Percentiles rank a stretch among this genome's conserved stretches.
phyloP scores from a whole-genome alignment of 176 grass and related monocot genomes.

The Guadua angustifolia region DNA sequence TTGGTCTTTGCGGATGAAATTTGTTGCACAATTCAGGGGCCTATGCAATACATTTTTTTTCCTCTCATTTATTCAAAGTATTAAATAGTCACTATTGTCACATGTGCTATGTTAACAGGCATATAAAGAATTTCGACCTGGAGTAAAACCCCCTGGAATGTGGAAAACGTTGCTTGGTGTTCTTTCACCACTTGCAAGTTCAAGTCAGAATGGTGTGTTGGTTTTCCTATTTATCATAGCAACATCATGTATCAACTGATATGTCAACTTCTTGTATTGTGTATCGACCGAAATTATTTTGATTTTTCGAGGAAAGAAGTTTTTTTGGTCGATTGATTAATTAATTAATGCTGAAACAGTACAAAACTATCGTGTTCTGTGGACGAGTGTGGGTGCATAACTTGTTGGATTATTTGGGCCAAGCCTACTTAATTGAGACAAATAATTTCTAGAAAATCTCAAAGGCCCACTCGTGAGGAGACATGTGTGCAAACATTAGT shows the following conservation, averaged over 20 bases:
- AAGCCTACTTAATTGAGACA: too few species aligned
- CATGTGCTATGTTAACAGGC: slow-evolving; percentile 57
- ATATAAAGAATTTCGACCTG: slow-evolving; percentile 83
- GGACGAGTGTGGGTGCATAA: slow-evolving; percentile 91
- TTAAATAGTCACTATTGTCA: not conserved
- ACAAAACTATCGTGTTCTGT: slow-evolving; percentile 79
- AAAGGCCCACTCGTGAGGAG: too few species aligned
- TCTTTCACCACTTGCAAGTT: slow-evolving; percentile 67
- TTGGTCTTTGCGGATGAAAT: not conserved
- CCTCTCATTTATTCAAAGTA: slow-evolving; percentile 1
- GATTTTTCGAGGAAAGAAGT: not conserved
- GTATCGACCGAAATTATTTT: not conserved
- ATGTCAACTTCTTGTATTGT: not conserved
- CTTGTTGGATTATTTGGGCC: too few species aligned
- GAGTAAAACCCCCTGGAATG: slow-evolving; percentile 92
- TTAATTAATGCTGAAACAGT: slow-evolving; percentile 54
- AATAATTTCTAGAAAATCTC: too few species aligned
- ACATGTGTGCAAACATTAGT: too few species aligned
- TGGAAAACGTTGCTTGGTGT: slow-evolving; percentile 86
- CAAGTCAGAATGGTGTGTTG: slow-evolving; percentile 64
- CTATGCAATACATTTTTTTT: not conserved
- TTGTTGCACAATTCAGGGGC: not conserved
- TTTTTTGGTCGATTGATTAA: slow-evolving; percentile 16
- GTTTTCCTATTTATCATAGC: slow-evolving; percentile 14
- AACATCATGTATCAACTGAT: not conserved